Conservation (phyloP, 2,329 filamentous ascomycete species). For the Karstenula rhodostoma region DNA sequence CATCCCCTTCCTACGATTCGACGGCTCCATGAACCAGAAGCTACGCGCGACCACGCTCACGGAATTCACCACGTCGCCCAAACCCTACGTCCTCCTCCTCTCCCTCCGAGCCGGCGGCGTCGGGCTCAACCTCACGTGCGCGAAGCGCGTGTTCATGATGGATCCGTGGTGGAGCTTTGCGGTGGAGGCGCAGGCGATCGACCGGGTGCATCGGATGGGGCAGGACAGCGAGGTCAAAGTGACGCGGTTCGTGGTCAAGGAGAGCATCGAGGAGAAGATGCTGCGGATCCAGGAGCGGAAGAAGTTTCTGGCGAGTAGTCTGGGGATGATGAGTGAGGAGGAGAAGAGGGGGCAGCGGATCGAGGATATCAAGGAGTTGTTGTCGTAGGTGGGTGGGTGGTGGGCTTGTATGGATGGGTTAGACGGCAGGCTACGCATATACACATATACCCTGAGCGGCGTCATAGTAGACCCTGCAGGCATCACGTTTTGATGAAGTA, state of each 20-base stretch:
- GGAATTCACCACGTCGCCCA: slow-evolving; percentile 67
- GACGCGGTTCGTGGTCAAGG: slow-evolving; percentile 85
- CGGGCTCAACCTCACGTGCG: slow-evolving; percentile 88
- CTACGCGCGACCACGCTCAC: slow-evolving; percentile 78
- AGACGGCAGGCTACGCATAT: too few relatives aligned
- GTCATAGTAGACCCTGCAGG: too few relatives aligned
- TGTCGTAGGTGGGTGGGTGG: too few relatives aligned
- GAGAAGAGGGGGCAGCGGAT: slow-evolving; percentile 90
- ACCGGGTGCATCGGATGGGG: slow-evolving; percentile 96
- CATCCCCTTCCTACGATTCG: slow-evolving; percentile 84
- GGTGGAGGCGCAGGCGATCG: slow-evolving; percentile 95
- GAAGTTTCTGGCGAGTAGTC: slow-evolving; percentile 93
- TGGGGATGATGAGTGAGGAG: slow-evolving; percentile 95
- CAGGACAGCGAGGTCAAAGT: slow-evolving; percentile 88
- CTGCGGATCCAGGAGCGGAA: slow-evolving; percentile 91
- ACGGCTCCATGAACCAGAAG: slow-evolving; percentile 90
- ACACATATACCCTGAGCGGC: too few relatives aligned
- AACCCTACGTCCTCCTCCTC: slow-evolving; percentile 79
- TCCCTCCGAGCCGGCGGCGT: slow-evolving; percentile 91
- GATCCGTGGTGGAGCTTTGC: slow-evolving; percentile 99
- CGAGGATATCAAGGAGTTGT: slow-evolving; percentile 90
- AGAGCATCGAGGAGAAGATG: slow-evolving; percentile 96
- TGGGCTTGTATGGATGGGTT: too few relatives aligned
- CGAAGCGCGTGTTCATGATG: slow-evolving; percentile 96
- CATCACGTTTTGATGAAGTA: too few relatives aligned